Conservation (phyloP, 495 filamentous ascomycete species). For the Terfezia claveryi region DNA sequence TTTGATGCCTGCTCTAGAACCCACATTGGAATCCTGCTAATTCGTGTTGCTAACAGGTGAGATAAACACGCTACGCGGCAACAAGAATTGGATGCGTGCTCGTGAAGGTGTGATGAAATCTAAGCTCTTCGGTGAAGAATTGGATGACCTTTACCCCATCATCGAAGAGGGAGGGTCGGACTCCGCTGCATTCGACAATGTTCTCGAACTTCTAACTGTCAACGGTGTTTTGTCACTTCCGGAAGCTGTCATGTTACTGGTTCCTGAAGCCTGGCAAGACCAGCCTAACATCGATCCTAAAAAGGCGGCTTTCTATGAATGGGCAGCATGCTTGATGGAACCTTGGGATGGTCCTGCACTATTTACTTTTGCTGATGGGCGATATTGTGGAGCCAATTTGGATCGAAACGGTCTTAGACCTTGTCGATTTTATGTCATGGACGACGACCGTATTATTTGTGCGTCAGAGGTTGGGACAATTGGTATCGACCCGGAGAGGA, state of each 20-base stretch:
- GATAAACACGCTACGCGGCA: slow-evolving; percentile 93
- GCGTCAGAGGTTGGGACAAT: slow-evolving; percentile 97
- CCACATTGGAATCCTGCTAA: slow-evolving; percentile 18
- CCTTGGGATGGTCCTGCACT: slow-evolving; percentile 96
- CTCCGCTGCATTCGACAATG: slow-evolving; percentile 96
- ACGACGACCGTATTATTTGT: slow-evolving; percentile 96
- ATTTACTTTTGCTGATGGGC: slow-evolving; percentile 93
- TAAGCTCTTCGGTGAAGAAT: slow-evolving; percentile 76
- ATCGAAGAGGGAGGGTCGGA: slow-evolving; percentile 96
- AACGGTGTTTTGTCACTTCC: slow-evolving; percentile 94
- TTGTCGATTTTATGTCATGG: slow-evolving; percentile 94
- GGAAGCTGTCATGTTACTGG: slow-evolving; percentile 97
- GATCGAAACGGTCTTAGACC: slow-evolving; percentile 93
- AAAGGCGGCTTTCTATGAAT: slow-evolving; percentile 98
- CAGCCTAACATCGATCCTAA: slow-evolving; percentile 79
- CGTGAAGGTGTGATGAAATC: slow-evolving; percentile 92
- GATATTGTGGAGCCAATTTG: slow-evolving; percentile 96
- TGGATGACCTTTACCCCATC: slow-evolving; percentile 80
- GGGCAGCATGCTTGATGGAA: slow-evolving; percentile 99
- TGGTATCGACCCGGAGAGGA: slow-evolving; percentile 65
- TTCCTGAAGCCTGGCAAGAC: slow-evolving; percentile 96
- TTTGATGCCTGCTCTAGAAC: slow-evolving; percentile 21
- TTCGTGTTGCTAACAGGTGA: slow-evolving; percentile 31
- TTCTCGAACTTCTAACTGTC: slow-evolving; percentile 82
- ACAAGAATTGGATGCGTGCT: slow-evolving; percentile 99